Evolutionary conservation across 1,284 basidiomycete species (phyloP), one percentile per base, ranked within the genome.

Genomic region (Phylloboletellus chloephorus): DNA sequence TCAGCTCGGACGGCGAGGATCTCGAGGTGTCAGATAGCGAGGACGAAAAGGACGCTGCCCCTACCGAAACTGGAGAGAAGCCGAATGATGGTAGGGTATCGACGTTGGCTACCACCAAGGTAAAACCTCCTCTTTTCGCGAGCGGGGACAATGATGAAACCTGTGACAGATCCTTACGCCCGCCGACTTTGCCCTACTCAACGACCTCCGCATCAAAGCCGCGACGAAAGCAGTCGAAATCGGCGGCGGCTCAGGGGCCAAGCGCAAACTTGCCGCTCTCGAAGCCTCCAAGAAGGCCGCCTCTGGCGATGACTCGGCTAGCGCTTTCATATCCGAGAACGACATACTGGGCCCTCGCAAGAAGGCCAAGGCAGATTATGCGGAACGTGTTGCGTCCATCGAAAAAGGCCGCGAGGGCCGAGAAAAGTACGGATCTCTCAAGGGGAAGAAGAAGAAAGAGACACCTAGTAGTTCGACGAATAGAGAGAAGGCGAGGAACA

Each of bases 261-360:
- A 94, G 63, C 84, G 95, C 41, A 97, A 94, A 67, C 81, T 89
- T 7, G 85, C 82, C 1, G 69, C 72, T 1, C 76, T 93, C 19
- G 85, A 93, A 64, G 74, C 80, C 2, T 72, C 74, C 46, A 82
- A 79, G 54, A 80, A 79, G 54, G 66, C 71, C 0, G 57, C 69
- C 17, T 51, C 65, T 3, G 62, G 64, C 15, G 67, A 70, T 24
- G 67, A 74, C 44, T 61, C 69, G 7, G 68, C 75, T 24, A 73
- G 82, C 41, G 66, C 71, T 10, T 90, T 95, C 67, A 72, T 96
- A 39, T 89, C 87, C n/a, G 92, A 95, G 57, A 74, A 75, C 46
- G 89, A 93, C 58, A 98, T 99, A 51, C 73, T 98, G 4, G 95
- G 96, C 2, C 89, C 91, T 5, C 80, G 89, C 43, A 98, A 98